phyloP scores from a whole-genome alignment of 768 basidiomycete species.

The Tylopilus vinaceipallidus region DNA sequence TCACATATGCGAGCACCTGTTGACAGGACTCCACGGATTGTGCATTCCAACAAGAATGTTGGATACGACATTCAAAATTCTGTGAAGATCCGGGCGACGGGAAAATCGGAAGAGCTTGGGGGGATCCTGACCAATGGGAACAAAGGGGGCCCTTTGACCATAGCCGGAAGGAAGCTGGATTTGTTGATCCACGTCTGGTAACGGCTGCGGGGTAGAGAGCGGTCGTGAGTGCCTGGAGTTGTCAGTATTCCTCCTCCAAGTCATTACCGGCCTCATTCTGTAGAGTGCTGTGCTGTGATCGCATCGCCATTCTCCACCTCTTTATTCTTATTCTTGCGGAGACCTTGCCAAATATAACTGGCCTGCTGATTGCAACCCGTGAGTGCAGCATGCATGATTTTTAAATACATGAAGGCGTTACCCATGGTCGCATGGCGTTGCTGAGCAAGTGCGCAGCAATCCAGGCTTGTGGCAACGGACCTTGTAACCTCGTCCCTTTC shows the following conservation, averaged over 20 bases:
- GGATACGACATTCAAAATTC: slow-evolving; percentile 7
- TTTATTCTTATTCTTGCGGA: background rate
- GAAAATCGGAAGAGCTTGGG: slow-evolving; percentile 16
- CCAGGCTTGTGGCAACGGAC: background rate
- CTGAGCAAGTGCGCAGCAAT: slow-evolving; percentile 11
- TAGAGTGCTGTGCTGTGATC: background rate
- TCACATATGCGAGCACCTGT: slow-evolving; percentile 8
- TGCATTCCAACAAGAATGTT: slow-evolving; percentile 6
- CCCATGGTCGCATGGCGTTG: slow-evolving; percentile 6
- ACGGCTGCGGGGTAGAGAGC: slow-evolving; percentile 14
- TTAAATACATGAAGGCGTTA: background rate
- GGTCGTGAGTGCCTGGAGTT: background rate
- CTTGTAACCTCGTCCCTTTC: background rate
- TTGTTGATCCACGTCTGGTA: slow-evolving; percentile 2
- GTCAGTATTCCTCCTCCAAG: background rate
- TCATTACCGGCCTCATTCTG: background rate
- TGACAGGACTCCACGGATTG: slow-evolving; percentile 6
- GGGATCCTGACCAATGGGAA: slow-evolving; percentile 22
- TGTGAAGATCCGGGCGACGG: slow-evolving; percentile 26
- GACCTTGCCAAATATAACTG: too few relatives aligned
- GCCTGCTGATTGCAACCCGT: background rate
- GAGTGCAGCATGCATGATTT: slow-evolving; percentile 1
- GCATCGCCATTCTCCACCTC: background rate
- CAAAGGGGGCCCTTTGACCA: background rate
- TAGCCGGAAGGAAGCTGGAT: background rate